Evolutionary conservation across 495 filamentous ascomycete species (phyloP), one percentile per base, ranked within the genome.

Genomic region (Wilcoxina mikolae): DNA sequence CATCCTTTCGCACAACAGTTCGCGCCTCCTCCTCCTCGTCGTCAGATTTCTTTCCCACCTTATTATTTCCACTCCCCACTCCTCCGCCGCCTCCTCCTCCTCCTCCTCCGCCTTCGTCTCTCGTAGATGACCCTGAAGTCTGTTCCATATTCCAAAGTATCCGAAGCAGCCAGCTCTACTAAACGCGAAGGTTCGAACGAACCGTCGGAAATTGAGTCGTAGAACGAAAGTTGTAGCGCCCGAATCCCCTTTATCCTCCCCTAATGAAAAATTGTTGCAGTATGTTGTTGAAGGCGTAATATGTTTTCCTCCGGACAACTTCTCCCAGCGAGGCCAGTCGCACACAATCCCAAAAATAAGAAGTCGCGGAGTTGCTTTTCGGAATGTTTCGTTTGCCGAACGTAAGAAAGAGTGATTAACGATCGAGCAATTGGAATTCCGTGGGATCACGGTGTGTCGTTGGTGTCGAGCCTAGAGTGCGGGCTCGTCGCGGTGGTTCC

Each of bases 1-100:
- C 60, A 46, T 11, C 48, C 35, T 15, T 51, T 43, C 18, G 28
- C 60, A 56, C 52, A 51, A 51, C 54, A 10, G 27, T 39, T 43
- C 49, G 46, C 52, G 46, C 46, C 48, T 59, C 57, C 47, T 64
- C 60, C 39, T 64, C 61, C 50, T 64, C 61, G 20, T 64, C 61
- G 35, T 64, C 61, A 4, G 54, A 48, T 54, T 42, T 47, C 29
- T 57, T 63, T 43, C 54, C 61, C 45, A 53, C n/a, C n/a, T n/a
- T 26, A 2, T 56, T 63, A 29, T 33, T 48, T 10, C 29, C 54
- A 17, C 55, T 48, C 20, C 31, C 49, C 31, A 51, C 41, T 33
- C 60, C 60, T 12, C 28, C 44, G 54, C 58, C 53, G 17, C 60
- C 51, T 52, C 49, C 49, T 47, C 54, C 47, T 28, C 60, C 60